Evolutionary conservation across 352 stramenopile genomes (phyloP), one percentile per base, ranked within the genome.

Genomic region (Pythium oligandrum): DNA sequence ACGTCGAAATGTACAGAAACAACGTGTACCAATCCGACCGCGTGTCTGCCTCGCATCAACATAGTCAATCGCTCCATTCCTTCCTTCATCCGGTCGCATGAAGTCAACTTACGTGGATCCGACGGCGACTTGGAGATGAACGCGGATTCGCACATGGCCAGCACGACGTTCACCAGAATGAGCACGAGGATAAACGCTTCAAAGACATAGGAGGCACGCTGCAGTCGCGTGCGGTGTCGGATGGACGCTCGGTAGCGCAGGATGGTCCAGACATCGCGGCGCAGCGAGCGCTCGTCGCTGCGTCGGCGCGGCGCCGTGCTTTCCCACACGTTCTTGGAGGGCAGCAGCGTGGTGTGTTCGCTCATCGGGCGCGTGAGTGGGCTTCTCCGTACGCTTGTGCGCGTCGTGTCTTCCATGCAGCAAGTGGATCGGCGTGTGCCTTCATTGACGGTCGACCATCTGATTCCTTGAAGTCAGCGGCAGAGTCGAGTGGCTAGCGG

Each of bases 1-100:
- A 64, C 4, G 79, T 90, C 8, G 83, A 93, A 7, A 83, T 49
- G n/a, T 88, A 91, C 33, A 93, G 57, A 49, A 92, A 88, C 35
- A 73, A 59, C 17, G 83, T 72, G 51, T 92, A 91, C 83, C 83
- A 93, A 10, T 70, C 48, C 7, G 66, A 76, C 43, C 61, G 63
- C 8, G 61, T 56, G 51, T 78, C 73, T 70, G 52, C 48, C 70
- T 40, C 35, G 59, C 4, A 8, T n/a, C 8, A 43, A 32, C n/a
- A 4, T 17, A 53, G 32, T 11, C 30, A 44, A 37, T 17, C 10
- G 51, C 35, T 56, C 34, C 2, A 35, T 30, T 30, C 32, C 11
- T 37, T 44, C 36, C 34, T 26, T 26, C n/a, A 46, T 53, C 37
- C 55, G 17, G 17, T 26, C 17, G 17, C 6, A 57, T 12, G 44